Evolutionary conservation across 2,329 filamentous ascomycete species (phyloP), one percentile per base, ranked within the genome.

Genomic region (Calonectria multiphialidica): DNA sequence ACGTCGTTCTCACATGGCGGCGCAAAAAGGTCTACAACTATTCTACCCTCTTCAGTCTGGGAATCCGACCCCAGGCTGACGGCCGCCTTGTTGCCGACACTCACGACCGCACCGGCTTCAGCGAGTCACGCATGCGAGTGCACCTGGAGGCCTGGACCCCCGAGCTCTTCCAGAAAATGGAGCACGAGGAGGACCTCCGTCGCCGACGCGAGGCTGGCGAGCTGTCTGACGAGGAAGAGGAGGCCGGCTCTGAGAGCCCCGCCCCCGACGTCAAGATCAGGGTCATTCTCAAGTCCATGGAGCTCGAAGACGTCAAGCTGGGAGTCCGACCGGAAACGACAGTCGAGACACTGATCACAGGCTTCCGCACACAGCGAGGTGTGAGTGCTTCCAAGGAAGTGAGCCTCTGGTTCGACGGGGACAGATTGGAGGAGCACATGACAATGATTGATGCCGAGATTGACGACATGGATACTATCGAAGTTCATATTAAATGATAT

Each of bases 1-100:
- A 87, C 1, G 85, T 97, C 21, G 93, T 97, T 77, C 88, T 98
- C 68, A 97, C 94, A 0, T 98, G 94, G 93, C 92, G 92, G 74
- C 89, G 90, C 30, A 90, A 90, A 70, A 90, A 91, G 71, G 84
- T 98, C 3, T 98, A 93, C 80, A 91, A 94, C 75, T 89, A 90
- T n/a, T 94, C 94, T 6, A 96, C 93, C 1, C 92, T 94, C 71
- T 87, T 88, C 66, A 92, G 89, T 59, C 84, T 98, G 8, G 92
- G 92, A 8, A 88, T 97, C 55, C 80, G 84, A 10, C 84, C 86
- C 0, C 82, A 84, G 13, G 80, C 74, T 7, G 78, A 79, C 15
- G 82, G 88, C 6, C 87, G 88, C 47, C 82, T 86, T 16, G 82
- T 89, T 23, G 78, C 81, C 13, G 81, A 85, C 55, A 71, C 70